A percentile compares a stretch with the other conserved stretches of the same genome.
Evolutionary conservation across 441 rosid species (phyloP).

Genomic region (Corymbia citriodora): DNA sequence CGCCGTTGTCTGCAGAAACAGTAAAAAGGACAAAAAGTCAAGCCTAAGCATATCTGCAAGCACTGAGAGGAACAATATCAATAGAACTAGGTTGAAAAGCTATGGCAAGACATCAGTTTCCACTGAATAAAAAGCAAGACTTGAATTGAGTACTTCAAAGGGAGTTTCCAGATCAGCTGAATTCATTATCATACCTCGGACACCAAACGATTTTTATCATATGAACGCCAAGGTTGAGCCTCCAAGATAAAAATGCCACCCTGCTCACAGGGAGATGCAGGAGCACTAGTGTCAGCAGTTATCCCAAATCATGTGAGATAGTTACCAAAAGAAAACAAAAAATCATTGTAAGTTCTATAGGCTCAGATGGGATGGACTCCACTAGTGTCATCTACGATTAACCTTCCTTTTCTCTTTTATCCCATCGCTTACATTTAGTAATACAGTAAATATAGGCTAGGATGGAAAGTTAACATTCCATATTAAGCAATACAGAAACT

Average conservation of each 20-base stretch:
- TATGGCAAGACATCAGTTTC: not conserved
- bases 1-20: conserved; percentile 52
- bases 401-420: not conserved
- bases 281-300: not conserved
- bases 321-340: not conserved
- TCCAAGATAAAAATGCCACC: conserved; percentile 88
- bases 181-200: conserved; percentile 50
- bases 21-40: not conserved
- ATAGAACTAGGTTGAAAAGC: not conserved
- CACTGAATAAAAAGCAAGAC: not conserved
- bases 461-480: not conserved
- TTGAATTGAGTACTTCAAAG: not conserved
- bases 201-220: conserved; percentile 67
- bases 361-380: not conserved
- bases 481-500: not conserved
- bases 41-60: not conserved
- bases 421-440: not conserved
- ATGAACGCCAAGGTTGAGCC: conserved; percentile 97
- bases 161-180: not conserved
- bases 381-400: not conserved
- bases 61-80: not conserved
- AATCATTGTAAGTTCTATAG: not conserved
- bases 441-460: not conserved
- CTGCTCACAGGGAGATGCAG: conserved; percentile 26
- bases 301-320: not conserved